Percentiles rank a stretch among this genome's conserved stretches.
Evolutionary conservation across 305 asterid species (phyloP).

Genomic region (Solanum hybrid): DNA sequence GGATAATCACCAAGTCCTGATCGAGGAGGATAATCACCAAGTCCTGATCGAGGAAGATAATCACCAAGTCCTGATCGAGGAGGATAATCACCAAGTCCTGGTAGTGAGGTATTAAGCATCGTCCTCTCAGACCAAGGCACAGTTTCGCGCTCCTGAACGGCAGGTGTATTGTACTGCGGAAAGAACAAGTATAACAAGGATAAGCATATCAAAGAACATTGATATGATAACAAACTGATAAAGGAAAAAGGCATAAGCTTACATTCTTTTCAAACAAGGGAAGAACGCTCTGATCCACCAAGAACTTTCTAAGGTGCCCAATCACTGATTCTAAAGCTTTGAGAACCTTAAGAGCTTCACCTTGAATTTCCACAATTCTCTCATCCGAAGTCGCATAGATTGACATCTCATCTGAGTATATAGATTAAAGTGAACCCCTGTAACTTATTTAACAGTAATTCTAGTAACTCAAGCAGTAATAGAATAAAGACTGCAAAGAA

Average conservation of each 20-base stretch:
- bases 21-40: constrained; percentile 22
- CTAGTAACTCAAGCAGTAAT: neutral
- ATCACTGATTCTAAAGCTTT: constrained; percentile 73
- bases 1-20: constrained; percentile 13
- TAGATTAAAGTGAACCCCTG: constrained; percentile 1
- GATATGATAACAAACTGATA: neutral
- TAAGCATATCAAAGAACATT: neutral
- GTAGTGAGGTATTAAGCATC: constrained; percentile 30
- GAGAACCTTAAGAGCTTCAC: constrained; percentile 69
- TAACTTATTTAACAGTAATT: constrained; percentile 1
- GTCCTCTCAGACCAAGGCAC: constrained; percentile 50
- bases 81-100: constrained; percentile 25
- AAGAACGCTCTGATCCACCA: constrained; percentile 77
- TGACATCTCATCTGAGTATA: constrained; percentile 50
- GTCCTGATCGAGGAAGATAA: constrained; percentile 27
- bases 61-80: constrained; percentile 41
- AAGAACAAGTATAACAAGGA: neutral
- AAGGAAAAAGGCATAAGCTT: constrained; percentile 22
- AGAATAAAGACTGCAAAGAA: neutral
- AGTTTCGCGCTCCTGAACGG: constrained; percentile 42
- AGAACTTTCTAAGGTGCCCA: constrained; percentile 69
- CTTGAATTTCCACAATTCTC: constrained; percentile 76
- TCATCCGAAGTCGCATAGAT: constrained; percentile 62
- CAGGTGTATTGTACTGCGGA: constrained; percentile 43
- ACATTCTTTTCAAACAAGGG: constrained; percentile 81